These are phyloP conservation scores for Kodamaea derodonti DNA, from an alignment of 1,139 yeast species.

Conservation along the genomic window DNA sequence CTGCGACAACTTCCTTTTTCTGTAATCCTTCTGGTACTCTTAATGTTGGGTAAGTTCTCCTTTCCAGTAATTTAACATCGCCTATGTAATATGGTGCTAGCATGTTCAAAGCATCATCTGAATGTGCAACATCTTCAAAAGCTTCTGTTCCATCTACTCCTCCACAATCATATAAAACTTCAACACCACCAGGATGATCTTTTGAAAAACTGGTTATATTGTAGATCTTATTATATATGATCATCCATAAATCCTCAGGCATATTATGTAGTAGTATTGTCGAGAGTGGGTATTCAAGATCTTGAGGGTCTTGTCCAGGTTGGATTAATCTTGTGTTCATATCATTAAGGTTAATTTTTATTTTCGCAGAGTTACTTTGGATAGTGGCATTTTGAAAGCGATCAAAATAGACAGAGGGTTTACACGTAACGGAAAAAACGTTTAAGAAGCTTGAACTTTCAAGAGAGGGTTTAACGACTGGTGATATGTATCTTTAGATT, in stretches of 20 bases:
- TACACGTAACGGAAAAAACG: no score
- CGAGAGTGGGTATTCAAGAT: slow-evolving; percentile 25
- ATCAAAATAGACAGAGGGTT: no score
- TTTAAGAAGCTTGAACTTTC: no score
- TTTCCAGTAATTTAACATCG: slow-evolving; percentile 22
- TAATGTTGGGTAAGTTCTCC: slow-evolving; percentile 9
- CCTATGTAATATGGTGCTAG: slow-evolving; percentile 37
- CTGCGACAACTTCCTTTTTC: neutral
- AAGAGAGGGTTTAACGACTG: no score
- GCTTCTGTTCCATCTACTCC: slow-evolving; percentile 71
- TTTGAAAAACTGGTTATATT: slow-evolving; percentile 48
- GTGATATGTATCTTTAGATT: no score
- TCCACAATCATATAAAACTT: slow-evolving; percentile 63
- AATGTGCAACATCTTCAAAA: slow-evolving; percentile 51
- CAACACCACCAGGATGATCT: slow-evolving; percentile 69
- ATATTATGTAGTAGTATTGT: slow-evolving; percentile 40
- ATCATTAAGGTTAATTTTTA: no score
- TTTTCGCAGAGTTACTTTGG: no score
- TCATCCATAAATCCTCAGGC: slow-evolving; percentile 61
- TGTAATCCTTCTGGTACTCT: slow-evolving; percentile 8
- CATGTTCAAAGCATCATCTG: slow-evolving; percentile 41
- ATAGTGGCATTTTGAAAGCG: no score
- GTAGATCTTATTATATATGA: slow-evolving; percentile 59
- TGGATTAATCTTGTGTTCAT: no score
- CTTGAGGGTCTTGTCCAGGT: no score